Percentiles rank a stretch among this genome's conserved stretches.
Evolutionary conservation across 768 basidiomycete genomes (phyloP).

Genomic region (Aureoboletus auriporus): DNA sequence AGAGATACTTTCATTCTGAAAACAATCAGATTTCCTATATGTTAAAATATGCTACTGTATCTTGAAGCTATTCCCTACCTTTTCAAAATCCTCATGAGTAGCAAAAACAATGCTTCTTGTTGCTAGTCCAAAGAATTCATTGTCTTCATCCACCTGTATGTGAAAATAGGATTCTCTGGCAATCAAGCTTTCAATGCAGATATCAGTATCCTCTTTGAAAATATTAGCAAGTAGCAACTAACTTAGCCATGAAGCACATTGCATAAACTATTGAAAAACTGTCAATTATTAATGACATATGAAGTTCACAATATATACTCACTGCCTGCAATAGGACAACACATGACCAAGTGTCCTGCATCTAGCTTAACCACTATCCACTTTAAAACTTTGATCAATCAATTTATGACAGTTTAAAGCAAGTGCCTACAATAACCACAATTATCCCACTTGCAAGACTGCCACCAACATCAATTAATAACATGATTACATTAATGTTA

Average conservation of each 20-base stretch:
- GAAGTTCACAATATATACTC: neutral
- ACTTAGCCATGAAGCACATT: conserved; percentile 28
- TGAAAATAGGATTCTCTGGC: conserved; percentile 27
- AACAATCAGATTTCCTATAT: neutral
- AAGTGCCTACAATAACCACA: conserved; percentile 16
- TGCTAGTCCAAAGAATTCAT: neutral
- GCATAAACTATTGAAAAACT: conserved; percentile 21
- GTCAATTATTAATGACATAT: neutral
- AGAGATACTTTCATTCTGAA: conserved; percentile 1
- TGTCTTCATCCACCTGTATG: neutral
- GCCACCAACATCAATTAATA: neutral
- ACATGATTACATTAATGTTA: neutral
- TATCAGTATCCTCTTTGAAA: neutral
- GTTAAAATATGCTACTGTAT: neutral
- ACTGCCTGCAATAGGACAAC: conserved; percentile 25
- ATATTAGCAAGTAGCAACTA: neutral
- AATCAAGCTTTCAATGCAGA: conserved; percentile 13
- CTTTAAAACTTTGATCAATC: conserved; percentile 4
- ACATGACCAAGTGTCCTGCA: conserved; percentile 16
- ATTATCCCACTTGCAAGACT: conserved; percentile 16
- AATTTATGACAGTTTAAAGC: neutral
- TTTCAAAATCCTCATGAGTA: neutral
- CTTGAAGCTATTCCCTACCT: neutral
- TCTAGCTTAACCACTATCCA: conserved; percentile 19
- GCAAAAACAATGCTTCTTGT: conserved; percentile 7